Evolutionary conservation across 2,329 filamentous ascomycete genomes (phyloP), one percentile per base, ranked within the genome.

Genomic region (Aureobasidium sp.): DNA sequence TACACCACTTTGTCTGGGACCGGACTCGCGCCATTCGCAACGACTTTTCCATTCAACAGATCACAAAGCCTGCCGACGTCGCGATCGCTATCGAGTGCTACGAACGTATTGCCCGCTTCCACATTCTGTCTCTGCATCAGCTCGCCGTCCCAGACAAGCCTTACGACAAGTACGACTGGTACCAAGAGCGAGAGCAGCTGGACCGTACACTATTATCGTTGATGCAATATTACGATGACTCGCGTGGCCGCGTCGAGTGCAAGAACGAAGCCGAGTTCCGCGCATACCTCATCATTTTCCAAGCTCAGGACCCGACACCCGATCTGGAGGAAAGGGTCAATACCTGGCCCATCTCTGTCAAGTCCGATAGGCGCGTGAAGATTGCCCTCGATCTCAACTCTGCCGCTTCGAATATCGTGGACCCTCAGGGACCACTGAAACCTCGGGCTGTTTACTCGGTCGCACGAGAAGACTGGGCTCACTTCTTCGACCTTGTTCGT

Each of bases 1-100:
- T 85, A 14, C 82, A 86, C 67, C 80, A 81, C 64, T 87, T 86
- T 70, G 78, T 87, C 29, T 87, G 85, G 85, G 84, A 87, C 68
- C 79, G 85, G 19, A 86, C 84, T 37, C 78, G 85, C 50, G 84
- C 82, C 5, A 81, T 87, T 62, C 80, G 85, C 44, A 87, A 86
- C 67, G 85, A 87, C 69, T 83, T 86, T 56, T 83, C 82, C 2
- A 85, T 86, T 22, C 83, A 86, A 69, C 81, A 83, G 67, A 73
- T 85, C 62, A 81, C 79, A 8, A 81, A 80, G 64, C 70, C 75
- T n/a, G 74, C 77, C n/a, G 81, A 86, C 68, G 77, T 86, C 39
- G 72, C 75, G 50, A 77, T 81, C 22, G 81, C 83, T 5, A 81
- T 87, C 7, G 80, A 81, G 24, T 86, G 83, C 66, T 79, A 83